Evolutionary conservation across 1,139 yeast genomes (phyloP).

Genomic region (Pichia sp.): DNA sequence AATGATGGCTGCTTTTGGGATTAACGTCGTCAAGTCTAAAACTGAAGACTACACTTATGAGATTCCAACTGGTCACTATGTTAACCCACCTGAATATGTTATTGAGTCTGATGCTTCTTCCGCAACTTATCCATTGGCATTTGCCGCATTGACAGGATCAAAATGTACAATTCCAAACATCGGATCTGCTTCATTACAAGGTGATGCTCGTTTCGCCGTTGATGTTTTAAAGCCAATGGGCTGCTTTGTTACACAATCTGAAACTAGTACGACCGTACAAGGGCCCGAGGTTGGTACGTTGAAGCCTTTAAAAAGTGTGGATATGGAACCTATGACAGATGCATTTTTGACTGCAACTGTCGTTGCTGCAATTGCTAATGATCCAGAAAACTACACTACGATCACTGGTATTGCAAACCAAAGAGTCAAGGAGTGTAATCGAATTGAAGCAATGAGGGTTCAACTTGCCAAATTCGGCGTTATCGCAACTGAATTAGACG

Average conservation of each 20-base stretch:
- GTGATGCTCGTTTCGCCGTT: conserved; percentile 94
- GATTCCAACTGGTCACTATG: conserved; percentile 79
- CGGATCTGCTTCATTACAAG: conserved; percentile 89
- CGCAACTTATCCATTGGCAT: conserved; percentile 95
- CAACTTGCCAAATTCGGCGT: conserved; percentile 92
- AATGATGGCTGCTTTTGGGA: conserved; percentile 91
- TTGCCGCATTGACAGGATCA: conserved; percentile 96
- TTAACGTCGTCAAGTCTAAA: conserved; percentile 64
- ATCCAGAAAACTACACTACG: conserved; percentile 53
- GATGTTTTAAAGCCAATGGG: conserved; percentile 96
- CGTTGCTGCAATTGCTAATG: conserved; percentile 78
- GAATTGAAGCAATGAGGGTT: conserved; percentile 90
- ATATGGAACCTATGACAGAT: conserved; percentile 99
- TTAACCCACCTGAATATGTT: conserved; percentile 77
- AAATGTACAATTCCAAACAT: conserved; percentile 91
- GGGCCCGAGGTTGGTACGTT: conserved; percentile 76
- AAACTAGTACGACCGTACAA: conserved; percentile 80
- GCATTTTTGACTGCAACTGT: conserved; percentile 96
- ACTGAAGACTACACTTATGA: conserved; percentile 80
- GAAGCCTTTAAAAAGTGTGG: conserved; percentile 68
- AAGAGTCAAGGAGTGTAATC: conserved; percentile 94
- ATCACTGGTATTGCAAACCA: conserved; percentile 97
- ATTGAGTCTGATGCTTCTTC: conserved; percentile 98
- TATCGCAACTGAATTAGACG: conserved; percentile 73
- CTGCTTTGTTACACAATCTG: conserved; percentile 78